Conservation (phyloP, 176 grass and related monocot species). For the Cenchrus americanus region DNA sequence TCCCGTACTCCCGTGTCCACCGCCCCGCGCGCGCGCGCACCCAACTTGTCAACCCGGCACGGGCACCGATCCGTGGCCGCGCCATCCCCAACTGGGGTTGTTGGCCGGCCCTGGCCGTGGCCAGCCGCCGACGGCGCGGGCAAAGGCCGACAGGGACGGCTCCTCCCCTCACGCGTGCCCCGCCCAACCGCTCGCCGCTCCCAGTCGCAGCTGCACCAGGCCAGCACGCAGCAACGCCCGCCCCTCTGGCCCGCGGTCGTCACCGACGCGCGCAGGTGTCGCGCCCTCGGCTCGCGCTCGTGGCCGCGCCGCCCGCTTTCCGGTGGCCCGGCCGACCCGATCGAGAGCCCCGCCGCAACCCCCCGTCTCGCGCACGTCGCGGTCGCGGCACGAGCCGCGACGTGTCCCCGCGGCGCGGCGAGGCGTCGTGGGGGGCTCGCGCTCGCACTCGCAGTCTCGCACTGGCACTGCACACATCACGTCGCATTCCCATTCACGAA, state of each 20-base stretch:
- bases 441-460: no score
- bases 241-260: not conserved
- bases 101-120: no score
- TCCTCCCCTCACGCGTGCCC: not conserved
- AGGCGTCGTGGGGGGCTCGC: no score
- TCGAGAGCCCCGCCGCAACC: not conserved
- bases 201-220: constrained; percentile 27
- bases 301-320: not conserved
- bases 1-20: not conserved
- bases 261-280: constrained; percentile 12
- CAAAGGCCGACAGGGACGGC: not conserved
- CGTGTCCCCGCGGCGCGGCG: not conserved
- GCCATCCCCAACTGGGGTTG: not conserved
- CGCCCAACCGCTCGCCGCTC: not conserved
- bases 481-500: no score
- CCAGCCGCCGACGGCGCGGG: not conserved
- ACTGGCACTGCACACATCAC: no score
- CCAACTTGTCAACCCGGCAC: not conserved
- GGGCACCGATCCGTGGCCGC: not conserved
- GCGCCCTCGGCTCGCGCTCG: not conserved
- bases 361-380: not conserved
- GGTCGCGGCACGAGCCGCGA: not conserved
- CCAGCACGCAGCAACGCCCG: not conserved
- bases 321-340: not conserved
- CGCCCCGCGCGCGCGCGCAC: not conserved